phyloP scores from a whole-genome alignment of 2,329 filamentous ascomycete species.

The Pezicula carpinea region DNA sequence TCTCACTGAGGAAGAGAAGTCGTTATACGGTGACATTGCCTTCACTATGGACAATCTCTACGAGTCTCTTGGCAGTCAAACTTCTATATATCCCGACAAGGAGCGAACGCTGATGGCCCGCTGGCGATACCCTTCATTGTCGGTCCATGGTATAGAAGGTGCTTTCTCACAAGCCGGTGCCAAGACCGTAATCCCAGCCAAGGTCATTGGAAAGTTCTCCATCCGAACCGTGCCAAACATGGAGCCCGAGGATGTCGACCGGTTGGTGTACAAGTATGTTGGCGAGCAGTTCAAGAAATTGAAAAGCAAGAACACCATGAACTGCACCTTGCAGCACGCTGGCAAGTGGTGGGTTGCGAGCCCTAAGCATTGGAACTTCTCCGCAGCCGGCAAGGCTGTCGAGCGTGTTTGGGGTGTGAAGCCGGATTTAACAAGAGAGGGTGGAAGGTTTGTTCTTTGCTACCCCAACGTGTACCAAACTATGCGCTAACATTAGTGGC shows the following conservation, averaged over 20 bases:
- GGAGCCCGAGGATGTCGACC: conserved; percentile 87
- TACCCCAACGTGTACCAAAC: conserved; percentile 1
- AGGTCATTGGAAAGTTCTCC: conserved; percentile 97
- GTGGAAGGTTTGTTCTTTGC: conserved; percentile 62
- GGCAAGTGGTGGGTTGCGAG: conserved; percentile 99
- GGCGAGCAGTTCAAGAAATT: conserved; percentile 82
- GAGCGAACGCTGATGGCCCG: conserved; percentile 91
- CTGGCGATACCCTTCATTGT: conserved; percentile 92
- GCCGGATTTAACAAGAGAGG: conserved; percentile 94
- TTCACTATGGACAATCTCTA: conserved; percentile 97
- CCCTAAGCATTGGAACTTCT: conserved; percentile 99
- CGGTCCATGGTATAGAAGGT: conserved; percentile 90
- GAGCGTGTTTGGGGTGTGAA: conserved; percentile 90
- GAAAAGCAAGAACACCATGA: conserved; percentile 85
- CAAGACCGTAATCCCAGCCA: conserved; percentile 97
- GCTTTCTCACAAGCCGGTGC: conserved; percentile 90
- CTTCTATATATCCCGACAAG: conserved; percentile 82
- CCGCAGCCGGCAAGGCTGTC: conserved; percentile 89
- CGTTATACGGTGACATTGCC: conserved; percentile 82
- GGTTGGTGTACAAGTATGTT: conserved; percentile 77
- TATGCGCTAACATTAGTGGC: conserved; percentile 7
- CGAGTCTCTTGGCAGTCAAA: conserved; percentile 85
- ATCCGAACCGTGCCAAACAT: conserved; percentile 97
- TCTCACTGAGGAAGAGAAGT: conserved; percentile 78
- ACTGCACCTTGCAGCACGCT: conserved; percentile 76